These are phyloP conservation scores for Drosera spatulata DNA, from an alignment of 179 eudicot genomes.

Conservation along the genomic window DNA sequence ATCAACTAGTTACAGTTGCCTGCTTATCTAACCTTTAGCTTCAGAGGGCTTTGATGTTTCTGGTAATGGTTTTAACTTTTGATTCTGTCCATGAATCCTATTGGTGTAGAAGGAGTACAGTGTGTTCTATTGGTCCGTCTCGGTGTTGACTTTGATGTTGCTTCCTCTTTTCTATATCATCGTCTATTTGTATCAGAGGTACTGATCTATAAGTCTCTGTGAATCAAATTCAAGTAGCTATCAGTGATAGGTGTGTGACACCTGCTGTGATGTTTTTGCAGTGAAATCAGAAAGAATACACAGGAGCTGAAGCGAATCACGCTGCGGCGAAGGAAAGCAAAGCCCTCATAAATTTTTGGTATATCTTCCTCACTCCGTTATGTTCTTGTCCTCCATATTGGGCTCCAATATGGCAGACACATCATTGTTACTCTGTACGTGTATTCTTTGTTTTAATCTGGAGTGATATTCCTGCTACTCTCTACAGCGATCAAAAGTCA, in stretches of 20 bases:
- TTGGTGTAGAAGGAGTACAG: constrained; percentile 70
- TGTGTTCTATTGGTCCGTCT: constrained; percentile 58
- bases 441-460: no score
- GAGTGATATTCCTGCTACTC: no score
- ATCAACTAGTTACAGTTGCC: no score
- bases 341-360: constrained; percentile 71
- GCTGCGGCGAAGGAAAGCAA: constrained; percentile 43
- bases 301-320: constrained; percentile 70
- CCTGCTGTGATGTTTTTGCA: constrained; percentile 21
- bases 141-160: constrained; percentile 71
- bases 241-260: background rate
- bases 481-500: no score
- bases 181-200: constrained; percentile 84
- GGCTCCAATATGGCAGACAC: no score
- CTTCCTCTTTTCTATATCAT: constrained; percentile 83
- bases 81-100: constrained; percentile 1
- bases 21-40: no score
- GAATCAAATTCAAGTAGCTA: background rate
- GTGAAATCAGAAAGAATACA: constrained; percentile 61
- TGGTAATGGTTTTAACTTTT: background rate
- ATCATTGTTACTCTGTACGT: no score
- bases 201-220: constrained; percentile 1
- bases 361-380: no score
- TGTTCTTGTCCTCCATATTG: no score
- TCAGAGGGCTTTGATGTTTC: no score